Evolutionary conservation across 2,329 filamentous ascomycete genomes (phyloP), one percentile per base, ranked within the genome.

Genomic region (Aphanocladium album): DNA sequence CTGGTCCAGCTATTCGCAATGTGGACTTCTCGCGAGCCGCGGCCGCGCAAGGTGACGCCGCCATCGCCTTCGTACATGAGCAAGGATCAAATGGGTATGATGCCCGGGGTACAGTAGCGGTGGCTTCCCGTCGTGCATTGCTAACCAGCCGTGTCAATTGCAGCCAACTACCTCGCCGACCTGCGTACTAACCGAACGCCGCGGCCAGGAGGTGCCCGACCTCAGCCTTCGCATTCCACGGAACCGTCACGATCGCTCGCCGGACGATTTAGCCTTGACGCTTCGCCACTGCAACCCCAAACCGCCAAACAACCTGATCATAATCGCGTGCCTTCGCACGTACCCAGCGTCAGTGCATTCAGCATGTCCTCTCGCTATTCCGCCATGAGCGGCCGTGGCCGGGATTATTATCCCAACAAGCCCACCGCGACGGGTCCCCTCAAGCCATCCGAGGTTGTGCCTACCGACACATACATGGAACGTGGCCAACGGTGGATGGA

Each of bases 401-500:
- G 76, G 46, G 82, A 85, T 67, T 84, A 83, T 70, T 83, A 81
- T 65, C 78, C 80, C 5, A 72, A 76, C 39, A 73, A 72, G 21
- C 66, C 70, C 9, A 67, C 77, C 4, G 68, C 69, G 3, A 64
- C 73, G 33, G 17, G 30, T 49, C 80, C 82, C 16, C 68, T 85
- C 60, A 85, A 79, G 64, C 82, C 85, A 1, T 83, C 81, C 2
- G 80, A 86, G 55, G 80, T 88, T 53, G 85, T 88, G 17, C 83
- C 86, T 7, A 89, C 81, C 62, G 79, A 85, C 47, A 85, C 83
- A 8, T 92, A 92, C 71, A 87, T 90, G 60, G 89, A 92, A 72
- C 83, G 86, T 60, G 88, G 88, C 19, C 84, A 86, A 69, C 79
- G 89, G 67, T 91, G 89, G 87, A 89, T 90, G 83, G 89, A 93